Evolutionary conservation across 768 basidiomycete genomes (phyloP), one percentile per base, ranked within the genome.

Genomic region (Pleurotus ostreatus): DNA sequence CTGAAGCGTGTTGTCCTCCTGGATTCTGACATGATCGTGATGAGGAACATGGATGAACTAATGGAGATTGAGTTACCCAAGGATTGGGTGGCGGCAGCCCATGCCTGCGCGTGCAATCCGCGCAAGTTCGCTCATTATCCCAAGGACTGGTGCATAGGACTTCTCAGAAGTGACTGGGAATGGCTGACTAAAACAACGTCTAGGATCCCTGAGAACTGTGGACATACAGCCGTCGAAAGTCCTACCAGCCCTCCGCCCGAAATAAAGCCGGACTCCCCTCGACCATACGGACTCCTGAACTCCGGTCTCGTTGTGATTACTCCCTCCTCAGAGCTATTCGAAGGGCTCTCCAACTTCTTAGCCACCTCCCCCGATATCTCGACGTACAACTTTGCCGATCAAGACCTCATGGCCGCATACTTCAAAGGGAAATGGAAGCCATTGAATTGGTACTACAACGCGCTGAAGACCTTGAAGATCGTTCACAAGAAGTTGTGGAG

Each of bases 71-170:
- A 74, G 26, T 72, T 96, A 4, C 78, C 77, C 2, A 57, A 68
- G 16, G 90, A 85, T 59, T 84, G 86, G 70, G 94, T 98, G 56
- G 94, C 92, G 4, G 94, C 94, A 0, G 81, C 76, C 0, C 95
- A 96, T 61, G 94, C 85, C 12, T 99, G 96, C 65, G 86, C 94
- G 3, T 99, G 96, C 74, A 99, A 99, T 70, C 96, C 95, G 5
- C 81, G 85, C 39, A 87, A 84, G 65, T 68, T 96, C 16, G 59
- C 77, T 2, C 92, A 95, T 68, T 99, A 99, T 71, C 96, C 96
- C 6, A 63, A 70, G 3, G 94, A 97, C 66, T 99, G 96, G 97
- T 80, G 60, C 65, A 65, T 79, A 34, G 11, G 4, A 34, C 30
- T 34, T 34, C 8, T 34, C 30, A 34, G 30, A 34, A 34, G 11